These are phyloP conservation scores for Neocucurbitaria cava DNA, from an alignment of 2,329 filamentous ascomycete species.

Conservation along the genomic window DNA sequence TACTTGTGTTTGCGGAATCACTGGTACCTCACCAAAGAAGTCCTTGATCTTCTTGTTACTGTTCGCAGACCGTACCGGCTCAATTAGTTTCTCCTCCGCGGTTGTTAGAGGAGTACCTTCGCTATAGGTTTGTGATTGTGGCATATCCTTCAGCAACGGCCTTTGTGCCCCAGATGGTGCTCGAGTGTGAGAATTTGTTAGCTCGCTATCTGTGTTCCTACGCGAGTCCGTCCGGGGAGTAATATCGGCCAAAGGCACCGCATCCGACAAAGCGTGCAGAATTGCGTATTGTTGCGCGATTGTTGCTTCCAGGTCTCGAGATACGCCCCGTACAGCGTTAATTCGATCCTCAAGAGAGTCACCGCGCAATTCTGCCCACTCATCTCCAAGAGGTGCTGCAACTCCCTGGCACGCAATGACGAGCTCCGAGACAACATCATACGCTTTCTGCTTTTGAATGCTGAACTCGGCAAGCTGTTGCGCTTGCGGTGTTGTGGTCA, in stretches of 20 bases:
- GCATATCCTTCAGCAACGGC: constrained; percentile 59
- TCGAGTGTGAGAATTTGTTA: constrained; percentile 36
- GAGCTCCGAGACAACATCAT: constrained; percentile 91
- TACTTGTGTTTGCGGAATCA: constrained; percentile 55
- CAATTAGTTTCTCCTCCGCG: constrained; percentile 39
- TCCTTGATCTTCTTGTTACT: constrained; percentile 58
- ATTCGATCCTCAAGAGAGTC: constrained; percentile 88
- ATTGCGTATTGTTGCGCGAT: constrained; percentile 88
- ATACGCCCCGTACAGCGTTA: constrained; percentile 77
- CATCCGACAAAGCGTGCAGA: constrained; percentile 83
- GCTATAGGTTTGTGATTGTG: constrained; percentile 70
- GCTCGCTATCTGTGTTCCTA: constrained; percentile 53
- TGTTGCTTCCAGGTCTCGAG: constrained; percentile 82
- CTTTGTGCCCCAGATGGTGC: constrained; percentile 46
- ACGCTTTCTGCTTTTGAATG: constrained; percentile 89
- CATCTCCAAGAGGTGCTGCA: constrained; percentile 88
- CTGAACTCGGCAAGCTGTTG: constrained; percentile 88
- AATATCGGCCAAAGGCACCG: constrained; percentile 62
- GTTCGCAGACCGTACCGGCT: constrained; percentile 47
- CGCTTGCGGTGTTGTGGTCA: constrained; percentile 80
- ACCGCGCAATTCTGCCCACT: constrained; percentile 92
- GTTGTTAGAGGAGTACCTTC: constrained; percentile 57
- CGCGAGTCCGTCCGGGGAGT: constrained; percentile 39
- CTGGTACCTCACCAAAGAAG: constrained; percentile 61
- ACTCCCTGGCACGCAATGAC: constrained; percentile 87